Evolutionary conservation across 805 yeast species (phyloP).

Genomic region (Cyberlindnera bimundalis): DNA sequence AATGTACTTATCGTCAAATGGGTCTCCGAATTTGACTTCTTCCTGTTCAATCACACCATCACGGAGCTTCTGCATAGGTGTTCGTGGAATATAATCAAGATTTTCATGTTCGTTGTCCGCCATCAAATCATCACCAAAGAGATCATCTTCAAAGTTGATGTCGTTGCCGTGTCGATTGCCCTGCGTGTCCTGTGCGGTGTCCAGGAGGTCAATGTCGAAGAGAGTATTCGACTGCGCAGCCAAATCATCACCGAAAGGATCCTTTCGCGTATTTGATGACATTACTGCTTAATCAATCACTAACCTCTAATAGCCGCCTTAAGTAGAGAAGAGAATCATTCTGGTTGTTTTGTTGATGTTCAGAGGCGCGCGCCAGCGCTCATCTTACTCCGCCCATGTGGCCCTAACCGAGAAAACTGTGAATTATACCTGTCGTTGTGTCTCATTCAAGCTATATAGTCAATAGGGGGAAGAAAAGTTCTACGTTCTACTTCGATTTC

Average conservation of each 20-base stretch:
- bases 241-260: constrained; percentile 5
- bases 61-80: constrained; percentile 21
- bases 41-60: constrained; percentile 31
- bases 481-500: too few relatives aligned
- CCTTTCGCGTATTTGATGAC: neutral
- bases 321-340: too few relatives aligned
- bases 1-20: constrained; percentile 31
- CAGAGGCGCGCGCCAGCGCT: neutral
- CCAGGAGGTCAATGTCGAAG: constrained; percentile 38
- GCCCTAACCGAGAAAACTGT: too few relatives aligned
- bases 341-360: neutral
- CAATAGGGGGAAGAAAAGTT: too few relatives aligned
- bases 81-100: constrained; percentile 1
- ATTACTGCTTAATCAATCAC: too few relatives aligned
- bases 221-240: constrained; percentile 28
- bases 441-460: too few relatives aligned
- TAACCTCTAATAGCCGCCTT: too few relatives aligned
- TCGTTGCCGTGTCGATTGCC: constrained; percentile 10
- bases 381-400: constrained; percentile 2
- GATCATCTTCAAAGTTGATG: constrained; percentile 9
- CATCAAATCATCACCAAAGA: constrained; percentile 17
- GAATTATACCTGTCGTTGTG: too few relatives aligned
- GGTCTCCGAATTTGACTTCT: constrained; percentile 33
- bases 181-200: neutral
- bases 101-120: constrained; percentile 18